Percentiles rank a stretch among this genome's conserved stretches.
These are phyloP conservation scores for Volvariella volvacea DNA, from an alignment of 1,284 basidiomycete species.

Conservation along the genomic window DNA sequence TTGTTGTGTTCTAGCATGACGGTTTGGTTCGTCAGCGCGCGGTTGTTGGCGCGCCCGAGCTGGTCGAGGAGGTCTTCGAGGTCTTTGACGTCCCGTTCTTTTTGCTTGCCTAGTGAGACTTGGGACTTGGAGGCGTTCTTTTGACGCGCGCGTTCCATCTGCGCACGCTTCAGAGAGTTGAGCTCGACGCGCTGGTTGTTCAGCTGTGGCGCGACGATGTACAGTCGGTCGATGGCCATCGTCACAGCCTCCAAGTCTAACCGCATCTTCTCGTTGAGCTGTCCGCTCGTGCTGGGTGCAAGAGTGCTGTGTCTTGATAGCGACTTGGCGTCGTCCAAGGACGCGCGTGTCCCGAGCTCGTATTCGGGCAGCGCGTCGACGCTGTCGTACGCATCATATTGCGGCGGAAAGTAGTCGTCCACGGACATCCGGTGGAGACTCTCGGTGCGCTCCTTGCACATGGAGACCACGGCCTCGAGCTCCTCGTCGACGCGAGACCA, in stretches of 20 bases:
- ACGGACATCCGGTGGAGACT: slow-evolving; percentile 21
- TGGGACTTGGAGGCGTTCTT: slow-evolving; percentile 18
- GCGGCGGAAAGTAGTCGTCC: slow-evolving; percentile 50
- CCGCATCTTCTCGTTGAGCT: slow-evolving; percentile 59
- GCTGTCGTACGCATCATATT: slow-evolving; percentile 52
- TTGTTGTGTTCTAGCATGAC: slow-evolving; percentile 51
- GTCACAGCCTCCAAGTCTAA: slow-evolving; percentile 80
- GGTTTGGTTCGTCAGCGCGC: slow-evolving; percentile 61
- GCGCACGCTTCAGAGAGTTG: slow-evolving; percentile 54
- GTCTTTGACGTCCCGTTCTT: slow-evolving; percentile 43
- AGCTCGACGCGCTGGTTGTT: slow-evolving; percentile 84
- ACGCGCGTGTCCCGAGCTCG: slow-evolving; percentile 28
- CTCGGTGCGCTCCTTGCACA: slow-evolving; percentile 56
- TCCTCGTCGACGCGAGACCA: slow-evolving; percentile 72
- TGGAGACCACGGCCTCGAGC: slow-evolving; percentile 57
- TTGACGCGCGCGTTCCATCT: slow-evolving; percentile 57
- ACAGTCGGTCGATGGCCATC: slow-evolving; percentile 81
- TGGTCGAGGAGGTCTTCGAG: slow-evolving; percentile 67
- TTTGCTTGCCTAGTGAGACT: slow-evolving; percentile 38
- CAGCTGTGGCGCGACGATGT: slow-evolving; percentile 76
- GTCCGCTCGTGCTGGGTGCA: slow-evolving; percentile 14
- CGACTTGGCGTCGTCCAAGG: slow-evolving; percentile 28
- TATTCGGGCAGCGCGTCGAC: slow-evolving; percentile 57
- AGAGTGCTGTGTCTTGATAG: slow-evolving; percentile 11
- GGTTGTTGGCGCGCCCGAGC: slow-evolving; percentile 64